Percentiles rank a stretch among this genome's conserved stretches.
phyloP scores from a whole-genome alignment of 176 grass and related monocot species.

The Phoenix roebelenii region DNA sequence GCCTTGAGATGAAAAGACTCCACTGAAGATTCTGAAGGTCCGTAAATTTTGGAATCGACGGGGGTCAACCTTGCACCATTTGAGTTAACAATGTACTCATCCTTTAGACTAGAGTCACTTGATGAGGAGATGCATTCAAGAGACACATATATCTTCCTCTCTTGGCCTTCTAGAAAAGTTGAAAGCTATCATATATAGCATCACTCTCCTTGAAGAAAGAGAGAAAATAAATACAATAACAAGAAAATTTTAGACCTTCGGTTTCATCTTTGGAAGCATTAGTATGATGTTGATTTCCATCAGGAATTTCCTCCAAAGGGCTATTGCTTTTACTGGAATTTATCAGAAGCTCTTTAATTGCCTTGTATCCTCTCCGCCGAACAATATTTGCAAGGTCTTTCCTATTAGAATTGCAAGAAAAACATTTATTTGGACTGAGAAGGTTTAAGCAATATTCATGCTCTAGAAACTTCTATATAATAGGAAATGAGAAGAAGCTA shows the following conservation, averaged over 20 bases:
- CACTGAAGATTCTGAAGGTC: constrained; percentile 1
- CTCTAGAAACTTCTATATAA: not conserved
- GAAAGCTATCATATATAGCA: not conserved
- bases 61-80: not conserved
- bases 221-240: too few relatives aligned
- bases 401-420: constrained; percentile 14
- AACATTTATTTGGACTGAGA: constrained; percentile 7
- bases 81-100: not conserved
- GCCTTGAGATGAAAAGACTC: not conserved
- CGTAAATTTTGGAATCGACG: not conserved
- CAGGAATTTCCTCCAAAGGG: not conserved
- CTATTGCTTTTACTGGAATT: constrained; percentile 12
- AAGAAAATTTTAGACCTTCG: too few relatives aligned
- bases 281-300: not conserved
- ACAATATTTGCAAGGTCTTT: constrained; percentile 34
- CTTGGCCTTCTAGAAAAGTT: constrained; percentile 2
- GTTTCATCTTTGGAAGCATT: too few relatives aligned
- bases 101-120: not conserved
- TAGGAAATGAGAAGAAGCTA: too few relatives aligned
- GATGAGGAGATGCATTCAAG: not conserved
- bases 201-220: not conserved
- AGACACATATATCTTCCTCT: not conserved
- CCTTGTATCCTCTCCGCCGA: constrained; percentile 31
- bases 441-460: not conserved
- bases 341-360: constrained; percentile 8